Evolutionary conservation across 108 stramenopile genomes (phyloP).

Genomic region (Discostella stelligeroides): DNA sequence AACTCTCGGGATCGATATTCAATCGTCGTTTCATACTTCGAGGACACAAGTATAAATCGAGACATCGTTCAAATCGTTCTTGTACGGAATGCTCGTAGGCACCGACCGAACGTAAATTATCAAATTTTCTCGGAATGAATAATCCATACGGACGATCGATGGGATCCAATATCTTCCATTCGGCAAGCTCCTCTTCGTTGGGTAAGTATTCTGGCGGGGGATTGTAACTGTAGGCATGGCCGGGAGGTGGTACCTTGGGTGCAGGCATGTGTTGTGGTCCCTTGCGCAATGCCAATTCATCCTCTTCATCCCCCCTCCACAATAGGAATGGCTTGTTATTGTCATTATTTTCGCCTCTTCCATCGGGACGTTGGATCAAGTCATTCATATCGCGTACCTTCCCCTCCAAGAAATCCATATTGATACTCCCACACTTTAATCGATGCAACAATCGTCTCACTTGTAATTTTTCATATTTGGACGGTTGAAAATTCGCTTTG

Average conservation of each 20-base stretch:
- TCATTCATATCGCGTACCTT: constrained; percentile 84
- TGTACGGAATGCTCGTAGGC: constrained; percentile 92
- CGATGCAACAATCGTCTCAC: constrained; percentile 86
- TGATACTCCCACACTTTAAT: constrained; percentile 89
- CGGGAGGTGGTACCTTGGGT: constrained; percentile 96
- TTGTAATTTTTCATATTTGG: constrained; percentile 88
- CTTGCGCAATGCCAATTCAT: constrained; percentile 81
- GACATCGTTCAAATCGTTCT: constrained; percentile 97
- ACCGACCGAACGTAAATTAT: constrained; percentile 89
- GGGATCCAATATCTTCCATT: constrained; percentile 91
- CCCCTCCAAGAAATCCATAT: constrained; percentile 81
- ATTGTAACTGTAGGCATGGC: constrained; percentile 96
- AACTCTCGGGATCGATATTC: constrained; percentile 96
- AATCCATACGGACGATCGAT: constrained; percentile 90
- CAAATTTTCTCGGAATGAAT: constrained; percentile 89
- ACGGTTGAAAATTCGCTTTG: constrained; percentile 81
- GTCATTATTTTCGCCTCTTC: constrained; percentile 40
- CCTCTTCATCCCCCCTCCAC: constrained; percentile 96
- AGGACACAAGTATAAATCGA: constrained; percentile 98
- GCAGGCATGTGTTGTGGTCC: constrained; percentile 96
- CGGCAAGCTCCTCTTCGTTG: constrained; percentile 89
- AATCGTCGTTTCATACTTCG: constrained; percentile 92
- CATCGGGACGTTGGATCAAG: constrained; percentile 32
- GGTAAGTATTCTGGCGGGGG: constrained; percentile 98
- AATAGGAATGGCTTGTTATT: constrained; percentile 78